These are phyloP conservation scores for Phytophthora brassicae DNA, from an alignment of 352 stramenopile species.

Conservation along the genomic window DNA sequence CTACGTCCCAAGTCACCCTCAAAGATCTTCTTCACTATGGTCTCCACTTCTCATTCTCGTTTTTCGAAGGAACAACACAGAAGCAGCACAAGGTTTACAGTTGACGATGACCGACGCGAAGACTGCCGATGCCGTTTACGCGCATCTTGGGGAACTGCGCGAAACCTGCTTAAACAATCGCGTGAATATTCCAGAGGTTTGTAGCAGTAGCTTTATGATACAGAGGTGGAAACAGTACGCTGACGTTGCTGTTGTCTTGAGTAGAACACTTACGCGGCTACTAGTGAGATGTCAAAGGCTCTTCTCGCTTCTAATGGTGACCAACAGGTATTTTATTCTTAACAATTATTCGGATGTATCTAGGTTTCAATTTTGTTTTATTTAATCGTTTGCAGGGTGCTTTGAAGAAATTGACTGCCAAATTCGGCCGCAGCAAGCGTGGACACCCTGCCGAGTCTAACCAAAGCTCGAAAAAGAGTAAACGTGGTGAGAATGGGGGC, in stretches of 20 bases:
- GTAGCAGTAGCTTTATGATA: not conserved
- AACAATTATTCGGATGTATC: not conserved
- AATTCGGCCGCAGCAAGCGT: constrained; percentile 33
- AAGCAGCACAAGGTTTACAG: not conserved
- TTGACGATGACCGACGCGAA: constrained; percentile 21
- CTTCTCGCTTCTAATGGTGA: constrained; percentile 32
- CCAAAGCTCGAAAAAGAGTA: constrained; percentile 27
- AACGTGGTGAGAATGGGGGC: constrained; percentile 19
- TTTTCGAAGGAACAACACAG: constrained; percentile 13
- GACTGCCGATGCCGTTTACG: constrained; percentile 23
- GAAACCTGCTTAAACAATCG: constrained; percentile 22
- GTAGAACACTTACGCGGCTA: constrained; percentile 27
- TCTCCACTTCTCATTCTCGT: constrained; percentile 17
- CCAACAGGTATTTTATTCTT: constrained; percentile 31
- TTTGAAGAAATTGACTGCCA: constrained; percentile 27
- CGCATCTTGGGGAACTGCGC: constrained; percentile 27
- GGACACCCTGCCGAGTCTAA: constrained; percentile 3
- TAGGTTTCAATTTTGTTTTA: not conserved
- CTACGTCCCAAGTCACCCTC: not conserved
- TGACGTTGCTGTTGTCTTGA: not conserved
- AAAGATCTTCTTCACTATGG: not conserved
- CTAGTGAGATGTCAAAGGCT: constrained; percentile 27
- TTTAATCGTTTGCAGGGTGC: constrained; percentile 21
- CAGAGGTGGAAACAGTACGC: too few relatives aligned
- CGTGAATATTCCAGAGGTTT: constrained; percentile 30